Base-by-base conservation (phyloP, 768 basidiomycete species). In the Podaxis sp. region DNA sequence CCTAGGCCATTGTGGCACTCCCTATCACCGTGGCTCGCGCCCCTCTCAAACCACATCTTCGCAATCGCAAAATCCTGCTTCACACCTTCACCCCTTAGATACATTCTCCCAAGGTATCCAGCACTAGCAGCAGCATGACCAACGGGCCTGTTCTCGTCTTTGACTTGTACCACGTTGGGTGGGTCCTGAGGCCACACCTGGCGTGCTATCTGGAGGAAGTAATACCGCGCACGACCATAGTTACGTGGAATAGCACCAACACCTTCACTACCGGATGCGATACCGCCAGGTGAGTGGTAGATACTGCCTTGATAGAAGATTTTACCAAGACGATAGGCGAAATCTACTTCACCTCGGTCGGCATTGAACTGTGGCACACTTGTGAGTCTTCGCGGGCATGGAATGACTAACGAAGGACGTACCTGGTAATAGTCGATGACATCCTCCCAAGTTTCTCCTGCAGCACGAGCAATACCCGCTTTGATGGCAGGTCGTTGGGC, bases 231-330 rank as follows among this genome's bases (percentile, higher is more conserved):
- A 30, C 85, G 80, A 19, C 76, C 77, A 73, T 86, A 96, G 72
- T 93, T 92, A 51, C 90, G 86, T 1, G 89, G 86, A 12, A 97
- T 84, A n/a, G 87, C 87, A 7, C 93, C 94, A 28, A 95, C 94
- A n/a, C 93, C 93, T 76, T 96, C 93, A 26, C 92, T 91, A 15
- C 95, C 93, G 1, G 92, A 95, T 2, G 83, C 85, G 44, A 92
- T 87, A 9, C 96, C 96, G 2, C 94, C 94, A 13, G 81, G 74
- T 9, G 85, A 79, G 4, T 84, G 81, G 70, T 97, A 98, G 39
- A 98, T 90, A 63, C 92, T 95, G 17, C 97, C 97, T 71, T 95
- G 92, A 71, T 99, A 99, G 76, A 90, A 96, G 9, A 99, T 92
- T 75, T 93, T 90, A n/a, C 95, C 97, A 2, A 99, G 83, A 15